Percentiles rank a stretch among this genome's conserved stretches.
These are phyloP conservation scores for Dictyostelium firmibasis DNA, from an alignment of 78 protist species.

Conservation along the genomic window DNA sequence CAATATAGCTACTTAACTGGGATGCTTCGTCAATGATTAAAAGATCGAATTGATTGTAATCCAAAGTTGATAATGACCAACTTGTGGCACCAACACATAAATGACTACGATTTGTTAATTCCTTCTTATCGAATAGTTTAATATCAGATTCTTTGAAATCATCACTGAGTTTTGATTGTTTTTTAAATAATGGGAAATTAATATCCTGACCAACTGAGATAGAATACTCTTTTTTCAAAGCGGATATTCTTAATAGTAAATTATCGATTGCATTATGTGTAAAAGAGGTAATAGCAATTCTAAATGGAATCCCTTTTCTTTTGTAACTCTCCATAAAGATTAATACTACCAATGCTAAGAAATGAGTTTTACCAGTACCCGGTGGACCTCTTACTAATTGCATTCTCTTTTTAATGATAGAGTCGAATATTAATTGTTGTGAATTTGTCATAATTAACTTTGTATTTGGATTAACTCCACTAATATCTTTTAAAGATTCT, in stretches of 20 bases:
- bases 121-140: slow-evolving; percentile 1
- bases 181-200: slow-evolving; percentile 14
- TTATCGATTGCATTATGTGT: slow-evolving; percentile 77
- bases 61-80: slow-evolving; percentile 35
- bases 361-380: slow-evolving; percentile 77
- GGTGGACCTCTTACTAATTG: slow-evolving; percentile 74
- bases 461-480: background rate
- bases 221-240: slow-evolving; percentile 45
- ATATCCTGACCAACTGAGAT: slow-evolving; percentile 1
- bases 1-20: slow-evolving; percentile 26
- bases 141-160: background rate
- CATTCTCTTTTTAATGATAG: slow-evolving; percentile 10
- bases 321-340: slow-evolving; percentile 23
- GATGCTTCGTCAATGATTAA: slow-evolving; percentile 69
- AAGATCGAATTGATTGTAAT: background rate
- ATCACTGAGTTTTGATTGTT: background rate
- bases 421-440: background rate
- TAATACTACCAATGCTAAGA: slow-evolving; percentile 47
- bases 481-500: slow-evolving; percentile 12
- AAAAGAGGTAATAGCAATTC: slow-evolving; percentile 42
- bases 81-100: slow-evolving; percentile 35
- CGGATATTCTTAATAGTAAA: slow-evolving; percentile 12
- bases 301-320: background rate
- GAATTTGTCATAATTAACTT: slow-evolving; percentile 34
- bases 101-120: background rate